A percentile compares a stretch with the other conserved stretches of the same genome.
phyloP scores from a whole-genome alignment of 2,329 filamentous ascomycete species.

The Aspergillus sp. region DNA sequence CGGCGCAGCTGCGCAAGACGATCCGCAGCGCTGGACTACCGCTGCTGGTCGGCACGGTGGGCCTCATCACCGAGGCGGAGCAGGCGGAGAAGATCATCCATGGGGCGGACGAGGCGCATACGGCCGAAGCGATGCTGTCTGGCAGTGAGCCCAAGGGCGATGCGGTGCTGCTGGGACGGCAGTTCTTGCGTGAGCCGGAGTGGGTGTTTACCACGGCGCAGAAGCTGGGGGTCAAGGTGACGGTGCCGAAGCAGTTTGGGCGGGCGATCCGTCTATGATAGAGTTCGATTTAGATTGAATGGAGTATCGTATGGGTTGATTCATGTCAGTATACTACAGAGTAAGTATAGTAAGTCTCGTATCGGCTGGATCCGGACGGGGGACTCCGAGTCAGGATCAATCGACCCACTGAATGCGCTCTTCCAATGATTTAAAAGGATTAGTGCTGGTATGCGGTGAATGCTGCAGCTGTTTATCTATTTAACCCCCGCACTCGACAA shows the following conservation, averaged over 20 bases:
- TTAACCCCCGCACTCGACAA: neutral
- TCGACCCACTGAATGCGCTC: neutral
- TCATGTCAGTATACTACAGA: neutral
- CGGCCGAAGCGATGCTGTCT: slow-evolving; percentile 24
- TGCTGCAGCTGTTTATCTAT: too few species aligned
- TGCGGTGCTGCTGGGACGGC: slow-evolving; percentile 52
- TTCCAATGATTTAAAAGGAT: too few species aligned
- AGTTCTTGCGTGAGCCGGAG: slow-evolving; percentile 56
- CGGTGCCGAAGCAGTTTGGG: slow-evolving; percentile 49
- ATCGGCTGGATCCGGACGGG: neutral
- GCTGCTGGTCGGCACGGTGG: slow-evolving; percentile 53
- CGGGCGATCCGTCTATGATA: too few species aligned
- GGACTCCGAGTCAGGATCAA: neutral
- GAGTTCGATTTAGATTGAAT: too few species aligned
- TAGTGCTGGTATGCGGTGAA: too few species aligned
- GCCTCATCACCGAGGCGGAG: slow-evolving; percentile 53
- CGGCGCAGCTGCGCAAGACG: slow-evolving; percentile 43
- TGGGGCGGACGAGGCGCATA: slow-evolving; percentile 27
- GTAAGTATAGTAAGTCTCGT: neutral
- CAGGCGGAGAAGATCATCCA: slow-evolving; percentile 50
- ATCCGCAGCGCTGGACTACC: slow-evolving; percentile 36
- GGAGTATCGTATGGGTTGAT: too few species aligned
- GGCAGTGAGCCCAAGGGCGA: slow-evolving; percentile 40
- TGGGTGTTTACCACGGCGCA: slow-evolving; percentile 55
- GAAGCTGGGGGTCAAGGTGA: slow-evolving; percentile 49